Percentiles rank a stretch among this genome's conserved stretches.
Conservation (phyloP, 1,284 basidiomycete genomes). For the Trichosporon asahii region DNA sequence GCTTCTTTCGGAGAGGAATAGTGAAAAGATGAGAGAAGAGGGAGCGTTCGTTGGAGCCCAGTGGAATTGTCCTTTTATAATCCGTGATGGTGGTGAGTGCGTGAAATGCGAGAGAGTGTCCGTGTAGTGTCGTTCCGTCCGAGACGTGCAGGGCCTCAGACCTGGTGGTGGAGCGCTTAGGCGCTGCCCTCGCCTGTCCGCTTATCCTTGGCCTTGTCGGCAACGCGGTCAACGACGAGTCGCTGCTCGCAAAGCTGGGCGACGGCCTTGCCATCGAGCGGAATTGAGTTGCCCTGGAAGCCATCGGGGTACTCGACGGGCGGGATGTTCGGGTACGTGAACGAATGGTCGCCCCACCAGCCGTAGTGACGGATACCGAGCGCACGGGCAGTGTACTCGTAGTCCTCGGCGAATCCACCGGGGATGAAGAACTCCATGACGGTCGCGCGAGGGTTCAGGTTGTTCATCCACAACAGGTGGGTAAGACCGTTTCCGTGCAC, state of each 20-base stretch:
- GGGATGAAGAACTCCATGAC: constrained; percentile 61
- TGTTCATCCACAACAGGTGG: constrained; percentile 71
- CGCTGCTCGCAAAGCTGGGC: constrained; percentile 47
- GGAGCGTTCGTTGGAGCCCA: neutral
- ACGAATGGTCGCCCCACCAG: constrained; percentile 71
- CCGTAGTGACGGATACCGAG: constrained; percentile 71
- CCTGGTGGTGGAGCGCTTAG: neutral
- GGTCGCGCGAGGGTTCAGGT: constrained; percentile 46
- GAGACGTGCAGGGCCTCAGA: constrained; percentile 7
- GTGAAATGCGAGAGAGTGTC: neutral
- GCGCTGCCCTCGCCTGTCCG: neutral
- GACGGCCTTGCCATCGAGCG: constrained; percentile 54
- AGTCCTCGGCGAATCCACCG: constrained; percentile 73
- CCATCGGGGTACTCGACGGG: constrained; percentile 53
- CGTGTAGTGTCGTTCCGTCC: constrained; percentile 10
- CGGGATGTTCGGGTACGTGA: constrained; percentile 56
- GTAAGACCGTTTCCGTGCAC: constrained; percentile 76
- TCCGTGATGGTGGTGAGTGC: neutral
- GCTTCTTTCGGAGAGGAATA: neutral
- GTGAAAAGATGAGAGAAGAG: neutral
- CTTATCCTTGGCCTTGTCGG: neutral
- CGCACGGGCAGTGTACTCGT: constrained; percentile 62
- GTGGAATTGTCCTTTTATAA: neutral
- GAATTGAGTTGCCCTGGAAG: constrained; percentile 56
- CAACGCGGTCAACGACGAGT: constrained; percentile 37